phyloP scores from a whole-genome alignment of 768 basidiomycete genomes.

The Coprinellus aureogranulatus region DNA sequence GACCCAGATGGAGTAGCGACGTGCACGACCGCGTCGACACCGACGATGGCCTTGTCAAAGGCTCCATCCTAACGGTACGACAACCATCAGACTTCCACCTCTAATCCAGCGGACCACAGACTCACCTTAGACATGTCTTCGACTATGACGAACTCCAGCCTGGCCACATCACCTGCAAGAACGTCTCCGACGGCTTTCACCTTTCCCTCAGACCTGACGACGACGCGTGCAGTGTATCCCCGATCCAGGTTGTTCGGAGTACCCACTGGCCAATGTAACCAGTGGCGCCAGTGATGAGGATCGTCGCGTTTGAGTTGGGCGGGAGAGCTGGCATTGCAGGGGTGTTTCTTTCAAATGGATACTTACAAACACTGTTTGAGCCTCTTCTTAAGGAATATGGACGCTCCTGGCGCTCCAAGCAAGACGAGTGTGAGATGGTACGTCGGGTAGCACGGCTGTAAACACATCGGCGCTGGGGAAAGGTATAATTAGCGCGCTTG shows the following conservation, averaged over 20 bases:
- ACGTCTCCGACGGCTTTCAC: constrained; percentile 49
- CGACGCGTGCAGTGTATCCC: constrained; percentile 61
- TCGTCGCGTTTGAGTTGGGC: constrained; percentile 13
- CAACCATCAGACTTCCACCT: not conserved
- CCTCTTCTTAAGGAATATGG: constrained; percentile 30
- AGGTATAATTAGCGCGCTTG: too few relatives aligned
- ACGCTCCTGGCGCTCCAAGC: too few relatives aligned
- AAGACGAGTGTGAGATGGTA: too few relatives aligned
- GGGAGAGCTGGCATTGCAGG: too few relatives aligned
- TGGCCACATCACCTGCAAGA: constrained; percentile 47
- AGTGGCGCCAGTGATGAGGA: constrained; percentile 54
- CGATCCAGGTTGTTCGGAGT: constrained; percentile 45
- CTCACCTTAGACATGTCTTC: constrained; percentile 51
- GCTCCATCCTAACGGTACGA: constrained; percentile 45
- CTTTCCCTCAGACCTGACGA: constrained; percentile 60
- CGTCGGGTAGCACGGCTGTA: too few relatives aligned
- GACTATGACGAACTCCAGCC: constrained; percentile 45
- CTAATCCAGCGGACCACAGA: not conserved
- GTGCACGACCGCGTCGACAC: constrained; percentile 60
- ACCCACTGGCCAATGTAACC: constrained; percentile 48
- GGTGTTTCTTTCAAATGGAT: too few relatives aligned
- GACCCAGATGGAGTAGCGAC: constrained; percentile 57
- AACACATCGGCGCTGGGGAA: too few relatives aligned
- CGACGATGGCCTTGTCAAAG: constrained; percentile 72
- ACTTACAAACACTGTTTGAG: too few relatives aligned